Conservation (phyloP, 129 eudicot genomes). For the Oenanthe sinensis region DNA sequence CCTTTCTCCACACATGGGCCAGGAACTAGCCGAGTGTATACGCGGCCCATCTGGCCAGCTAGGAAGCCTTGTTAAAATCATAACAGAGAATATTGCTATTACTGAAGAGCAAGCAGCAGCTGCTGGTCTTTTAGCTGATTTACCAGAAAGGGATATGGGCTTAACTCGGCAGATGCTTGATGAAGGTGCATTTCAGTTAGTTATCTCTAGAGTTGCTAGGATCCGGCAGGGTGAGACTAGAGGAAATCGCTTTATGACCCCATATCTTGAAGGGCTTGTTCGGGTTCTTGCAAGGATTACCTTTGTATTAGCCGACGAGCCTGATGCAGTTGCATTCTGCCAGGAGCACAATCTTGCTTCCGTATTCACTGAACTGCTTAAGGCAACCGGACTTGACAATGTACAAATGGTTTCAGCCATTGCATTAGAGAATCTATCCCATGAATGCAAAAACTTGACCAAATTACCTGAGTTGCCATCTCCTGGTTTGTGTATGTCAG, state of each 20-base stretch:
- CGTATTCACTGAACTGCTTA: conserved; percentile 58
- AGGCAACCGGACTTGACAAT: conserved; percentile 66
- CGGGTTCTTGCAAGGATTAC: conserved; percentile 73
- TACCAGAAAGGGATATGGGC: conserved; percentile 63
- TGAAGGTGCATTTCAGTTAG: conserved; percentile 47
- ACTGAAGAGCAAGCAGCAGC: conserved; percentile 95
- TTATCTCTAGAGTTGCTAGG: conserved; percentile 42
- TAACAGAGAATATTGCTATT: conserved; percentile 52
- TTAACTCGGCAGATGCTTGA: conserved; percentile 67
- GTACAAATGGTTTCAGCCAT: conserved; percentile 78
- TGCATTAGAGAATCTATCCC: conserved; percentile 67
- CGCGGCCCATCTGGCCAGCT: conserved; percentile 81
- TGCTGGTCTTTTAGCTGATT: conserved; percentile 65
- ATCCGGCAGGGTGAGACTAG: conserved; percentile 81
- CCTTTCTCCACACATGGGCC: conserved; percentile 67
- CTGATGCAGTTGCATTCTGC: conserved; percentile 56
- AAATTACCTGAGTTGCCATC: conserved; percentile 43
- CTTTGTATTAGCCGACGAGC: conserved; percentile 54
- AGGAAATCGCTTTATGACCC: conserved; percentile 75
- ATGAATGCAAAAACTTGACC: conserved; percentile 53
- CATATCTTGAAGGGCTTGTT: conserved; percentile 82
- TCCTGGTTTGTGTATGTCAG: conserved; percentile 46
- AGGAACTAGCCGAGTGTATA: conserved; percentile 53
- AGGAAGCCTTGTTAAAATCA: conserved; percentile 48
- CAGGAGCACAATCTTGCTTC: conserved; percentile 52